These are phyloP conservation scores for Trametes coccinea DNA, from an alignment of 768 basidiomycete species.

Conservation along the genomic window DNA sequence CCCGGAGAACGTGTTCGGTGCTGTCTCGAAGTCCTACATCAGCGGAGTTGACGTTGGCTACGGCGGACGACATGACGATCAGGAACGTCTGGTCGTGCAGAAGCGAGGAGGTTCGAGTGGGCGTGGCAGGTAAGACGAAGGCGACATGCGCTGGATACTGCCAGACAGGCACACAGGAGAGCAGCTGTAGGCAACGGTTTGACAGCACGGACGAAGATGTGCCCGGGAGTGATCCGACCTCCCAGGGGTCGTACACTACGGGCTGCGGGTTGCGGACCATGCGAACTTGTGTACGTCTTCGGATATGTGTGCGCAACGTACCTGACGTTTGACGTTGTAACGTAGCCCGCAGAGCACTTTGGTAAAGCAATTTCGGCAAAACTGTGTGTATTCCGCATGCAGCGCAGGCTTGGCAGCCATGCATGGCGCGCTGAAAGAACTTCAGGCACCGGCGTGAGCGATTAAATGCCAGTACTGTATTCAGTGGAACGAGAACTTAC, in stretches of 20 bases:
- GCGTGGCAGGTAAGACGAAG: not conserved
- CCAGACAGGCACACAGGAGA: no score
- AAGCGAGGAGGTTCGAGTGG: not conserved
- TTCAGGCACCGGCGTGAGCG: no score
- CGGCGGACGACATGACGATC: not conserved
- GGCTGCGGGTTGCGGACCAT: not conserved
- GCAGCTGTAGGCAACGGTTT: not conserved
- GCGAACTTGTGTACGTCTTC: not conserved
- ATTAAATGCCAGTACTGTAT: no score
- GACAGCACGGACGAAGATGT: not conserved
- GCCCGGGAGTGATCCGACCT: not conserved
- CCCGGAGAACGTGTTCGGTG: not conserved
- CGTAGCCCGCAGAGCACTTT: no score
- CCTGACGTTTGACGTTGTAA: not conserved
- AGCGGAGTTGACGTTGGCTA: constrained; percentile 3
- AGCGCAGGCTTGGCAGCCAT: no score
- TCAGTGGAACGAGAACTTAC: no score
- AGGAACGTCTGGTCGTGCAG: not conserved
- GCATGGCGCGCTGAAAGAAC: no score
- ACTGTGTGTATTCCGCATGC: no score
- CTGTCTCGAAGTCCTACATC: constrained; percentile 3
- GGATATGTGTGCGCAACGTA: not conserved
- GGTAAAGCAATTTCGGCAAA: no score
- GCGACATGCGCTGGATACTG: not conserved
- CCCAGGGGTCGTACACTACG: not conserved